A percentile compares a stretch with the other conserved stretches of the same genome.
These are phyloP conservation scores for Aphanoascus verrucosus DNA, from an alignment of 2,329 filamentous ascomycete genomes.

Conservation along the genomic window DNA sequence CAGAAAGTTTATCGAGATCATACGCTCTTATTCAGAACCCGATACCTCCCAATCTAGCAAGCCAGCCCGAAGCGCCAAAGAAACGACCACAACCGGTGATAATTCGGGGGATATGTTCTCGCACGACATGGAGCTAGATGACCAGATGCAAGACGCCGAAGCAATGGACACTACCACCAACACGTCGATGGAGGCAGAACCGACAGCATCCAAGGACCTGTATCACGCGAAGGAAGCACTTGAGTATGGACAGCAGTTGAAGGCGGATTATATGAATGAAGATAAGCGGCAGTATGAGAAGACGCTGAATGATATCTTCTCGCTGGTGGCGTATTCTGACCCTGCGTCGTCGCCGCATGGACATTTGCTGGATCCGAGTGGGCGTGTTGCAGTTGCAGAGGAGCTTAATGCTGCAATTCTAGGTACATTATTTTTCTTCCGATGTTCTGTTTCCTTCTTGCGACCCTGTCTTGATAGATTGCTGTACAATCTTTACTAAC, in stretches of 20 bases:
- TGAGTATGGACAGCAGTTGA: slow-evolving; percentile 66
- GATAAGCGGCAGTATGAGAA: slow-evolving; percentile 58
- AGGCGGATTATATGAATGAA: slow-evolving; percentile 65
- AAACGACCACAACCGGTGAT: neutral
- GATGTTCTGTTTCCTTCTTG: slow-evolving; percentile 8
- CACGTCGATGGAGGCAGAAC: slow-evolving; percentile 25
- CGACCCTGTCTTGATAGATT: slow-evolving; percentile 10
- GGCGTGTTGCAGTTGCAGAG: slow-evolving; percentile 71
- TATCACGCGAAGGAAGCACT: slow-evolving; percentile 53
- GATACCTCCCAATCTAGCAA: slow-evolving; percentile 38
- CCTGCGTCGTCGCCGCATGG: slow-evolving; percentile 66
- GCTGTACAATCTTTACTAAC: slow-evolving; percentile 1
- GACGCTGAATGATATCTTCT: slow-evolving; percentile 73
- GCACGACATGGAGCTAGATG: slow-evolving; percentile 50
- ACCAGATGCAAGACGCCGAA: slow-evolving; percentile 36
- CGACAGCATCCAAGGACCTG: slow-evolving; percentile 27
- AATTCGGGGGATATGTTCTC: slow-evolving; percentile 34
- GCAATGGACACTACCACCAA: slow-evolving; percentile 40
- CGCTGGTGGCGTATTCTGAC: slow-evolving; percentile 75
- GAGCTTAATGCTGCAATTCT: slow-evolving; percentile 89
- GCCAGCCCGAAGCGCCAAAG: slow-evolving; percentile 27
- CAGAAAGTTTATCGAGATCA: slow-evolving; percentile 92
- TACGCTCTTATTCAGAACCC: slow-evolving; percentile 60
- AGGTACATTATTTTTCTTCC: slow-evolving; percentile 46
- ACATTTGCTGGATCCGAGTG: slow-evolving; percentile 64